phyloP scores from a whole-genome alignment of 1,284 basidiomycete genomes.

The Porogramme epimiltina region DNA sequence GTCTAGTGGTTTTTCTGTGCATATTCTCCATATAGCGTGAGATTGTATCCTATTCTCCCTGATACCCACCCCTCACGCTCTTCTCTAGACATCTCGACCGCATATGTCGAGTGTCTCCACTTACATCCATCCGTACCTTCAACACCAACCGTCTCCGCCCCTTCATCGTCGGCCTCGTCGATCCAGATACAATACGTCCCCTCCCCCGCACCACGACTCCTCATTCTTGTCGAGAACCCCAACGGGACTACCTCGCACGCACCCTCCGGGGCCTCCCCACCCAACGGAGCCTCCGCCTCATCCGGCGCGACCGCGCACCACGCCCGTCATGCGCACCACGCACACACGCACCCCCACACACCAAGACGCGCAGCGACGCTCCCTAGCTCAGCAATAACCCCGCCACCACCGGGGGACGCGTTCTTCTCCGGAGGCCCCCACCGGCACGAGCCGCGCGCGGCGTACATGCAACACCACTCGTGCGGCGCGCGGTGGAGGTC shows the following conservation, averaged over 20 bases:
- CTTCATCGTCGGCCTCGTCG: constrained; percentile 17
- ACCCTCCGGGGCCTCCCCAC: constrained; percentile 1
- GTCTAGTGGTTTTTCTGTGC: constrained; percentile 60
- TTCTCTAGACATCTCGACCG: constrained; percentile 63
- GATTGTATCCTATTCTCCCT: constrained; percentile 33
- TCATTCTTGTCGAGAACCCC: constrained; percentile 7
- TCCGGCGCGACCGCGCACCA: constrained; percentile 7
- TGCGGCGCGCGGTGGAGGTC: constrained; percentile 24
- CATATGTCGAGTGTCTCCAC: constrained; percentile 69
- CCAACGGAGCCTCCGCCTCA: background rate
- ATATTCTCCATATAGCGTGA: constrained; percentile 80
- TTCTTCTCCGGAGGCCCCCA: constrained; percentile 42
- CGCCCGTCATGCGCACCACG: too few relatives aligned
- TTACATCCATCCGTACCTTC: constrained; percentile 55
- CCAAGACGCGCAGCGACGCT: background rate
- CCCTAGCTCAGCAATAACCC: background rate
- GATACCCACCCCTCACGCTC: too few relatives aligned
- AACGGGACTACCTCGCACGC: background rate
- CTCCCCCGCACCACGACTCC: background rate
- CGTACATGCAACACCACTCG: constrained; percentile 40
- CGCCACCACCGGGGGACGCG: constrained; percentile 8
- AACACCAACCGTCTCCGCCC: constrained; percentile 35
- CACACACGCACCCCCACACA: background rate
- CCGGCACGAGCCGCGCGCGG: constrained; percentile 39
- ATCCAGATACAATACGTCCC: constrained; percentile 8